Evolutionary conservation across 176 grass and related monocot species (phyloP), one percentile per base, ranked within the genome.

Genomic region (Carex parvula): DNA sequence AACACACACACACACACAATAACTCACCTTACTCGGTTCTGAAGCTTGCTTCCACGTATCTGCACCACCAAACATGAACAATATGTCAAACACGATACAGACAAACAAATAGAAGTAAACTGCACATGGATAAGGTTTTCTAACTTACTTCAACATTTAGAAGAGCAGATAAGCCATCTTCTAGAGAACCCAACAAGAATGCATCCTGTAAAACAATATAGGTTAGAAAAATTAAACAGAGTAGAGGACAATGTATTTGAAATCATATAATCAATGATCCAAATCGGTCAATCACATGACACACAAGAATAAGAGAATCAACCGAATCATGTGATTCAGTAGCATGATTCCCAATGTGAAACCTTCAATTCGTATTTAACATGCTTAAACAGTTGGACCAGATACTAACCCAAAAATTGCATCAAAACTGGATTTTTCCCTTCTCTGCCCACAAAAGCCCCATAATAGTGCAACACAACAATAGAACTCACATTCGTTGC

Each of bases 11-110:
- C n/a, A 10, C 48, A 41, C 4, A 83, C 6, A 79, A 29, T 26
- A 81, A 16, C 12, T 83, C 86, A 92, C 93, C 93, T 95, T 79
- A 89, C 63, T 89, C 85, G 52, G 66, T 87, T 92, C 79, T 84
- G 86, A 87, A 95, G 90, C 90, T 90, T 92, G 85, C 85, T 86
- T 60, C 82, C 88, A 65, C 88, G 93, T 67, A 95, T 86, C 93
- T 95, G 83, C 59, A 44, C 21, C 17, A 77, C 11, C 50, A 55
- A 77, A 77, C 14, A 77, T 77, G 13, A 77, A 12, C 48, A 84
- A 39, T 46, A 86, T 55, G 22, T 73, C 15, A 80, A 86, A 17
- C 48, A 84, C 79, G 62, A 84, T 32, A 42, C 48, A 75, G 18
- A n/a, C n/a, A 82, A 15, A 60, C 46, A 50, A n/a, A 14, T 66